Evolutionary conservation across 352 stramenopile species (phyloP), one percentile per base, ranked within the genome.

Genomic region (Phytophthora cactorum): DNA sequence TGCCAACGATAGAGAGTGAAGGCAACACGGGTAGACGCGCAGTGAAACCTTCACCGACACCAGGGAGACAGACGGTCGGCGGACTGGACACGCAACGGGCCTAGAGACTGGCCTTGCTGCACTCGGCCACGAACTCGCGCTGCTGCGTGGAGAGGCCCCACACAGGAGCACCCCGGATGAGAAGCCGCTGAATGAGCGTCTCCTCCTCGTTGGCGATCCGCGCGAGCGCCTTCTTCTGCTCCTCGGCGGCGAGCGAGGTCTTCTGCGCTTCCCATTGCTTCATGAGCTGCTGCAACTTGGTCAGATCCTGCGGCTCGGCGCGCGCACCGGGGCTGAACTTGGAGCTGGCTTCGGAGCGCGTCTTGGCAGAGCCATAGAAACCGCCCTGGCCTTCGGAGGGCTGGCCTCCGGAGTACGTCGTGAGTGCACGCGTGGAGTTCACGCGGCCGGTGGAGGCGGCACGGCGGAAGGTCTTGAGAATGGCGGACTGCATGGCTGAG

Each of bases 321-420:
- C 86, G 84, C 43, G 77, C 84, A 25, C 86, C 84, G 0, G 82
- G 84, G 52, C 70, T 66, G 61, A 93, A 92, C 68, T 84, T 79
- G 52, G 86, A 78, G 51, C 70, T 65, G 59, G 79, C 70, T 58
- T 95, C 84, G 7, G 86, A 92, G 47, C 86, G 84, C 66, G 86
- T 84, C 65, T 93, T 92, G 60, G 89, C 79, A 28, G 86, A 90
- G 52, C 89, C 92, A 72, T 98, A 98, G 74, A 95, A 98, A 52
- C 92, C 92, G 44, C 91, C 91, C 65, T 97, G 91, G 41, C 91
- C 91, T 66, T 96, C 88, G 45, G 74, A 91, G 14, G 91, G 84
- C 71, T 97, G 91, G 41, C 91, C 91, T 55, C 89, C 91, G 17
- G 84, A 95, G 74, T 97, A 97, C 52, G 88, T 96, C 53, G 86